Evolutionary conservation across 495 filamentous ascomycete species (phyloP), one percentile per base, ranked within the genome.

Genomic region (Wilcoxina mikolae): DNA sequence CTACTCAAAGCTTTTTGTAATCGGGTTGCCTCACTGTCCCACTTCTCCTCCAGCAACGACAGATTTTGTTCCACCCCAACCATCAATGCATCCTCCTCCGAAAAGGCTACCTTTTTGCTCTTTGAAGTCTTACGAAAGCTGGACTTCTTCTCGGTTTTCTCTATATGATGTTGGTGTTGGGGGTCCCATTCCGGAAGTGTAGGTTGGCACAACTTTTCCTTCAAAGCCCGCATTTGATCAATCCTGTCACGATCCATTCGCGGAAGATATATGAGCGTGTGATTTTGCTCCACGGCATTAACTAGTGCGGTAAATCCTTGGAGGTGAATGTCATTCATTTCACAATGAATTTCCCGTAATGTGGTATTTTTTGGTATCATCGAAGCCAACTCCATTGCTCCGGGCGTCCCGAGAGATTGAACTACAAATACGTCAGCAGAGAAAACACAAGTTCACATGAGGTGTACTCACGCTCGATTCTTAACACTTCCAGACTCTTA

Each of bases 261-360:
- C 7, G 84, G 81, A 15, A 89, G 71, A 51, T 76, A 79, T 20
- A 84, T 59, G 2, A 89, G 64, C 1, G 77, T 76, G 12, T 73
- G 74, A 59, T 89, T 89, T 17, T 74, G 74, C 55, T 82, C 75
- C 11, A 89, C 66, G 7, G 81, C 75, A 61, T 87, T 83, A 26
- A 89, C 78, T 11, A 89, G 68, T 4, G 84, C 81, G 1, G 84
- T 87, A 58, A 89, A 83, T 3, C 82, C 85, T 55, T 83, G 78
- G 2, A 88, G 74, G 50, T 80, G 81, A 58, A 89, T 85, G 51
- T 82, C 82, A 55, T 89, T 89, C 64, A 81, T 78, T 57, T 85
- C 85, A 64, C 84, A 88, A 56, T 85, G 70, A 5, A 89, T 72
- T 61, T 87, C 80, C 15, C 74, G 74, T 0, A 89, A 71, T 11